phyloP scores from a whole-genome alignment of 129 eudicot species.

The Flaveria brownii region DNA sequence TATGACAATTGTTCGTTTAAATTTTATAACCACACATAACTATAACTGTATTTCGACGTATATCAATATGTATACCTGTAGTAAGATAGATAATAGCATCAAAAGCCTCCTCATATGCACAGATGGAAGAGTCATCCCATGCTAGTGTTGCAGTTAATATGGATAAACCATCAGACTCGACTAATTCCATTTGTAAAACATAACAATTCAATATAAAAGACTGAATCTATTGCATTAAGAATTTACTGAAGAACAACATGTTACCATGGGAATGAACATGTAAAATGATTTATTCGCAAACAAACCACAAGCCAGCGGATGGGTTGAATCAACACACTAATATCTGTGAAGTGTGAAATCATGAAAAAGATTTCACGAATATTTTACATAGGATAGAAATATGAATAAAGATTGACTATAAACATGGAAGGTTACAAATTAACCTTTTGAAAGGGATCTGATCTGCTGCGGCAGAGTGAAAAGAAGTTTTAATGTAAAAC shows the following conservation, averaged over 20 bases:
- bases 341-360: constrained; percentile 56
- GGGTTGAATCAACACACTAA: constrained; percentile 48
- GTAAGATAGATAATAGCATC: constrained; percentile 49
- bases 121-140: constrained; percentile 53
- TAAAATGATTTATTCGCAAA: constrained; percentile 48
- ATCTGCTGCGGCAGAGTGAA: constrained; percentile 32
- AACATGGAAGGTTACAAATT: constrained; percentile 8
- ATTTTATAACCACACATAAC: constrained; percentile 6
- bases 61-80: constrained; percentile 51
- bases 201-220: constrained; percentile 4
- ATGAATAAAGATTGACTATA: background rate
- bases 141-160: constrained; percentile 60
- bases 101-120: constrained; percentile 56
- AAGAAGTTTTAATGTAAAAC: constrained; percentile 40
- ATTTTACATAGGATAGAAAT: background rate
- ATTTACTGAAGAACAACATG: background rate
- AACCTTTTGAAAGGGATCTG: constrained; percentile 48
- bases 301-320: constrained; percentile 63
- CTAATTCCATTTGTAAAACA: constrained; percentile 50
- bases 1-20: constrained; percentile 1
- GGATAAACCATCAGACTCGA: constrained; percentile 57
- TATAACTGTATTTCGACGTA: background rate
- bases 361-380: constrained; percentile 19
- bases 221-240: background rate
- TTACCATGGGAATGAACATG: constrained; percentile 75